Evolutionary conservation across 1,284 basidiomycete genomes (phyloP).

Genomic region (Peniophora sp.): DNA sequence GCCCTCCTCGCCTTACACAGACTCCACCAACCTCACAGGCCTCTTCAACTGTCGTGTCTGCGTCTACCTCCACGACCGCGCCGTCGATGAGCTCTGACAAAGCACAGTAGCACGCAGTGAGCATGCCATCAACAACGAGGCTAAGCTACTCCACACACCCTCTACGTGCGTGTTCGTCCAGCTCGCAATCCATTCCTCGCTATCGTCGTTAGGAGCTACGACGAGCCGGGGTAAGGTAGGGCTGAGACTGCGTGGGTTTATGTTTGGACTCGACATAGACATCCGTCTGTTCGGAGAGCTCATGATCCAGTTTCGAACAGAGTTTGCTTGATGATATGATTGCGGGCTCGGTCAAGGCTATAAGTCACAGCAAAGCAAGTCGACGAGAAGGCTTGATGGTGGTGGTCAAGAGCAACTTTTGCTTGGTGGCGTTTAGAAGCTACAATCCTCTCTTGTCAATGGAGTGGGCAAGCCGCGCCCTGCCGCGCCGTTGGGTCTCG

Average conservation of each 20-base stretch:
- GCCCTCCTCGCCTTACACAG: neutral
- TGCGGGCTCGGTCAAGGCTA: no score
- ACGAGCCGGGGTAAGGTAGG: slow-evolving; percentile 18
- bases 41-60: slow-evolving; percentile 64
- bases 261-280: slow-evolving; percentile 23
- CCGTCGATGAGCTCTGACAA: slow-evolving; percentile 56
- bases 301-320: slow-evolving; percentile 2
- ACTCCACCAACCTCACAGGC: slow-evolving; percentile 59
- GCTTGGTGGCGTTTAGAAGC: no score
- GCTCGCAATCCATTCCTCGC: slow-evolving; percentile 47
- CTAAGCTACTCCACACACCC: slow-evolving; percentile 8
- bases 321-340: no score
- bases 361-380: no score
- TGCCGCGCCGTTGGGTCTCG: no score
- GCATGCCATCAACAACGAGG: neutral
- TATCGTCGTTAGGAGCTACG: slow-evolving; percentile 29
- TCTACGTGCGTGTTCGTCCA: slow-evolving; percentile 32
- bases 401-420: no score
- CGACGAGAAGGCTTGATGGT: no score
- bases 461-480: no score
- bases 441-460: no score
- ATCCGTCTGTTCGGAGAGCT: slow-evolving; percentile 21
- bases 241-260: slow-evolving; percentile 19
- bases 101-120: neutral
- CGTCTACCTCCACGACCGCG: slow-evolving; percentile 53